Base-by-base conservation (phyloP, 2,329 filamentous ascomycete genomes). In the Metarhizium humberi region DNA sequence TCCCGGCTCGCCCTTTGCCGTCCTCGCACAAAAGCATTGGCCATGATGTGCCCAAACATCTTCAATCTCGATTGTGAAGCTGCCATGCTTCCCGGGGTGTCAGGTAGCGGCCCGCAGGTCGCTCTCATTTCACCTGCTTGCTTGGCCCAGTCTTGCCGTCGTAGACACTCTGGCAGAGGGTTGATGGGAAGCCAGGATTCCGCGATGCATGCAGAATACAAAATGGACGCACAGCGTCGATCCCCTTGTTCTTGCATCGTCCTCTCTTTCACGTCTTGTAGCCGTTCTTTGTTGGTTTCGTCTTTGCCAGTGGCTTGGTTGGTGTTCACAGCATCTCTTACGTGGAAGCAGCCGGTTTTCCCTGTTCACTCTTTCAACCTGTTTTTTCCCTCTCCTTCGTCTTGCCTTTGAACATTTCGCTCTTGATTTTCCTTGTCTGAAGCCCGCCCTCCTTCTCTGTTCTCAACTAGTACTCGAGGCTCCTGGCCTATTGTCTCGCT, bases 321-420 rank as follows among this genome's bases (percentile, higher is more conserved):
- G n/a, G 11, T 45, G 55, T 56, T 58, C 53, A 53, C 51, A 58
- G 49, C 60, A 46, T 58, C 53, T 60, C 55, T 54, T 32, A 45
- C 53, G 47, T 55, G 48, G n/a, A 20, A 45, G 42, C 18, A 18
- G n/a, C n/a, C 6, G 42, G 6, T 10, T 13, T 29, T 30, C 30
- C 11, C 18, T 16, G 6, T 48, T 48, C 45, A 48, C 45, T 30
- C 13, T 4, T 6, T 48, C 20, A 30, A 25, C 25, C 13, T 16
- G 6, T 7, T 34, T 30, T 11, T 48, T 32, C 11, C 11, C 10
- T 29, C 42, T 25, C n/a, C 6, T 6, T 46, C 43, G 2, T 7
- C 3, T 18, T 16, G 4, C 10, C 13, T 30, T 20, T 8, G 8
- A 25, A 46, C 20, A 25, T 25, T 11, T n/a, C 20, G 43, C n/a